Evolutionary conservation across 2,329 filamentous ascomycete genomes (phyloP).

Genomic region (Diaporthe destruens): DNA sequence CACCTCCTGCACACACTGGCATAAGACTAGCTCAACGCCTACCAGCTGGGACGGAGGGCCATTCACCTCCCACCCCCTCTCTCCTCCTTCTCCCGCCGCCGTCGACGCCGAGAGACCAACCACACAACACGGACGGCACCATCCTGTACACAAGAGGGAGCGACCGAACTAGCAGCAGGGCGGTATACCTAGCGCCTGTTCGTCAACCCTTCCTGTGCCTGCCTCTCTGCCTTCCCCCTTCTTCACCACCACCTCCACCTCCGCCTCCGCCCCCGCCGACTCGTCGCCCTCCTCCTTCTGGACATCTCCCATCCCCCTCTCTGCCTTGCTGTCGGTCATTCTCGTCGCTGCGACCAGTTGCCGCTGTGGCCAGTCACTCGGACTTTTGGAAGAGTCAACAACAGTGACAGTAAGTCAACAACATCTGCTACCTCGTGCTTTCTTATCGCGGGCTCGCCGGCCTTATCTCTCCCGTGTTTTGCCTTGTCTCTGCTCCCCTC

Average conservation of each 20-base stretch:
- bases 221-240: neutral
- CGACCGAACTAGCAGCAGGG: slow-evolving; percentile 23
- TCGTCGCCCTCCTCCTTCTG: neutral
- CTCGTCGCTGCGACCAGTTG: neutral
- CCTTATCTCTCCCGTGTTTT: slow-evolving; percentile 39
- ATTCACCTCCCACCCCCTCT: slow-evolving; percentile 17
- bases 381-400: neutral
- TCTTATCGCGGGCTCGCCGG: slow-evolving; percentile 32
- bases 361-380: neutral
- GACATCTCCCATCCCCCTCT: neutral
- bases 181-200: slow-evolving; percentile 31
- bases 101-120: slow-evolving; percentile 28
- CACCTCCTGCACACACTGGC: slow-evolving; percentile 38
- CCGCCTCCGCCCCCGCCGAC: slow-evolving; percentile 4
- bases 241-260: slow-evolving; percentile 15
- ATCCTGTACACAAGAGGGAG: slow-evolving; percentile 22
- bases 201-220: slow-evolving; percentile 21
- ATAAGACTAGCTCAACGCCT: slow-evolving; percentile 42
- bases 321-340: slow-evolving; percentile 19
- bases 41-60: slow-evolving; percentile 31
- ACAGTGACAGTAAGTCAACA: slow-evolving; percentile 36
- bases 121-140: slow-evolving; percentile 33
- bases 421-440: slow-evolving; percentile 31
- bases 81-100: slow-evolving; percentile 36
- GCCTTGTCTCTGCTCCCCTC: slow-evolving; percentile 36